Evolutionary conservation across 129 eudicot species (phyloP).

Genomic region (Lonicera japonica): DNA sequence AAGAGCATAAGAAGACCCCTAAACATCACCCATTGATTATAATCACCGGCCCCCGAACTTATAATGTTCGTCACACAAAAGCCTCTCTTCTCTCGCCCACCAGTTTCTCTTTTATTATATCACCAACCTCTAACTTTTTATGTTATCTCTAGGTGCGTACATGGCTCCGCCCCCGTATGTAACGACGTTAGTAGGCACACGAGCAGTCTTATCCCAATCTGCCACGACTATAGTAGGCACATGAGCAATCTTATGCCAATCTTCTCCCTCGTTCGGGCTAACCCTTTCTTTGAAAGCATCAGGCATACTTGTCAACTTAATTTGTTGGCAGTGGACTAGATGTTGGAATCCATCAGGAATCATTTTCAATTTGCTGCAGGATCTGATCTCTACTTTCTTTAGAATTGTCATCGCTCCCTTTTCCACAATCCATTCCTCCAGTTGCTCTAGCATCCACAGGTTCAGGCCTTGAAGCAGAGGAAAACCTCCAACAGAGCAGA

Average conservation of each 20-base stretch:
- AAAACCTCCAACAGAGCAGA: conserved; percentile 9
- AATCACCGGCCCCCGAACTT: too few species aligned
- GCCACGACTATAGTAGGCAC: not conserved
- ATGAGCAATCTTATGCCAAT: conserved; percentile 7
- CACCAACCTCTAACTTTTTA: too few species aligned
- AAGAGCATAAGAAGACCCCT: too few species aligned
- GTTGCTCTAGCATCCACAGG: conserved; percentile 12
- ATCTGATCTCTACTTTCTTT: conserved; percentile 10
- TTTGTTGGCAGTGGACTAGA: not conserved
- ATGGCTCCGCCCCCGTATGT: too few species aligned
- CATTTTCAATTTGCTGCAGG: conserved; percentile 7
- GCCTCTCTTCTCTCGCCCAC: too few species aligned
- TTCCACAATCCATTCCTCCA: conserved; percentile 4
- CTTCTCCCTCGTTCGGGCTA: not conserved
- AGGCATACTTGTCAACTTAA: conserved; percentile 5
- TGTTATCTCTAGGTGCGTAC: too few species aligned
- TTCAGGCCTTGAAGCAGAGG: conserved; percentile 12
- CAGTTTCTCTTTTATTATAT: too few species aligned
- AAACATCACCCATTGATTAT: too few species aligned
- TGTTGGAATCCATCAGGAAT: conserved; percentile 3
- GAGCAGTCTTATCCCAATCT: not conserved
- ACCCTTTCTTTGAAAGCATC: conserved; percentile 4
- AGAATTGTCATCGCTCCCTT: conserved; percentile 12
- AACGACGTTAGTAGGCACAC: too few species aligned
- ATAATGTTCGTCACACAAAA: too few species aligned